Evolutionary conservation across 371 early-diverging fungal genomes (phyloP), one percentile per base, ranked within the genome.

Genomic region (Circinella minor): DNA sequence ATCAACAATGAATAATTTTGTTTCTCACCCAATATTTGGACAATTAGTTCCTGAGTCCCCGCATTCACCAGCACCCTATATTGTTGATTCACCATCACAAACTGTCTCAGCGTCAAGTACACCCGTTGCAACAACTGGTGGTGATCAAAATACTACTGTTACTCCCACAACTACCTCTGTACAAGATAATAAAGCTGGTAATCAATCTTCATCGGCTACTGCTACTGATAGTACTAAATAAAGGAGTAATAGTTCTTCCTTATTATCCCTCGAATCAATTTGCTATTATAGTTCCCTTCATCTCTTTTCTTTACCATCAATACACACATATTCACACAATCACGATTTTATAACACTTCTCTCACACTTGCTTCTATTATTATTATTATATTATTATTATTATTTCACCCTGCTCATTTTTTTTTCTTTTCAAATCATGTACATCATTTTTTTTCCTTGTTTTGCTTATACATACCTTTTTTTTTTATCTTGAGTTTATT

Each of bases 61-160:
- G 1, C 13, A 47, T 54, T n/a, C 65, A 37, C 51, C 48, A 3
- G 34, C 65, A 37, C n/a, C 65, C 17, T 65, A 65, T 36, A 65
- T 54, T 36, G 65, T 65, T 34, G 65, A 65, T 37, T 65, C 65
- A 13, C 65, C 65, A 49, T 65, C 65, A 13, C 18, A 13, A 38
- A 13, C 62, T 1, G 39, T 1, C 10, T 61, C 62, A 7, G 65
- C 54, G 36, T 54, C 65, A 10, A 65, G 20, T 36, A 65, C 65
- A 1, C 65, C 65, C 14, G 38, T 38, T 34, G 54, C 46, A 20
- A 13, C 51, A 8, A 51, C 51, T 13, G 51, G 17, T 8, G 15
- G 8, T 4, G 51, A 51, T 51, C 51, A 51, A 51, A 51, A 8
- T 13, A n/a, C 8, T 51, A n/a, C 51, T 17, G 8, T 15, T 51